Percentiles rank a stretch among this genome's conserved stretches.
Conservation (phyloP, 1,139 yeast species). For the Candida mesenterica region DNA sequence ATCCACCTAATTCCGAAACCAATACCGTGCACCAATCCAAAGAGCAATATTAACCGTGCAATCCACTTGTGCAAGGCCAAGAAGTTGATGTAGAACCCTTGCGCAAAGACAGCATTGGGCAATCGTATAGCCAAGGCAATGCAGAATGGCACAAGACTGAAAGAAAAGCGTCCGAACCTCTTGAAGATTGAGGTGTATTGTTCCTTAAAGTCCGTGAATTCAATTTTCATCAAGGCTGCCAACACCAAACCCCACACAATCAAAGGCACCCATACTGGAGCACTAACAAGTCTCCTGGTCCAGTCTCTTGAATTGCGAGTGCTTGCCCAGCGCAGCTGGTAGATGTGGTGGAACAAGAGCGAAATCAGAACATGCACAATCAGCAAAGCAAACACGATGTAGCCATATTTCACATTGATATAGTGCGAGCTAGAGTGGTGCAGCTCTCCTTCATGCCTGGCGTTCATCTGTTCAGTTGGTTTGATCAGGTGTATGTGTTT, state of each 20-base stretch:
- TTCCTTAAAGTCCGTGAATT: constrained; percentile 14
- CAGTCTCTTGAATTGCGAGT: constrained; percentile 24
- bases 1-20: constrained; percentile 55
- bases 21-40: constrained; percentile 54
- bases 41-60: constrained; percentile 58
- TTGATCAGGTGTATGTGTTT: background rate
- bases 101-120: constrained; percentile 35
- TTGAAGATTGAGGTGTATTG: constrained; percentile 27
- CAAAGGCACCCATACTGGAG: constrained; percentile 33
- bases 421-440: constrained; percentile 25
- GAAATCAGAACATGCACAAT: constrained; percentile 22
- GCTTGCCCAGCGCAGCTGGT: constrained; percentile 19
- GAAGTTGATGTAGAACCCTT: constrained; percentile 48
- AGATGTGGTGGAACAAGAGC: constrained; percentile 3
- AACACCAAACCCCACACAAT: constrained; percentile 19
- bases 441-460: constrained; percentile 3
- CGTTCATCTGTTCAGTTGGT: too few species aligned
- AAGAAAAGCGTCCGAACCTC: constrained; percentile 60
- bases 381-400: constrained; percentile 37
- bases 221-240: background rate
- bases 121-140: constrained; percentile 55
- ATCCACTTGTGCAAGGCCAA: constrained; percentile 77
- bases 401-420: constrained; percentile 50
- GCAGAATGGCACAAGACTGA: constrained; percentile 63
- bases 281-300: constrained; percentile 15